Evolutionary conservation across 257 asterid genomes (phyloP), one percentile per base, ranked within the genome.

Genomic region (Capsicum baccatum): DNA sequence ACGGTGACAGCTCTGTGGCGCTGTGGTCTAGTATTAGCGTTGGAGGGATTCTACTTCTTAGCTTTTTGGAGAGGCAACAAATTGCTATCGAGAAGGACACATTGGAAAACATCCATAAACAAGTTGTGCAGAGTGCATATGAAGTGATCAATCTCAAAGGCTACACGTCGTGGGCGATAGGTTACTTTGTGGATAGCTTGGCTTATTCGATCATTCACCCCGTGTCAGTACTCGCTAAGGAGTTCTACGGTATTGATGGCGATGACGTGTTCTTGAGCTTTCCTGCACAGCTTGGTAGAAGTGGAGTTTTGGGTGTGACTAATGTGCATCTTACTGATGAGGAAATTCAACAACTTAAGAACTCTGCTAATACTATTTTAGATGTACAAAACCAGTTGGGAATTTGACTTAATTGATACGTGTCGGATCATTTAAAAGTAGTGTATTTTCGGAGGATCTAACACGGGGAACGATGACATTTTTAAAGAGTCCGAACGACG

Each of bases 121-220:
- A 92, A 84, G 99, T 95, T 0, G 95, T 94, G n/a, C 89, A 91
- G 7, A 81, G 99, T 13, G 99, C 99, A 2, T 95, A 94, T 60
- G 98, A 95, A 78, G 99, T 95, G 47, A 95, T 95, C 80, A 88
- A 84, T 8, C 89, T 95, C 80, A 95, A 95, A 86, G 99, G 99
- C 69, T 95, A 95, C 94, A 95, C 98, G 6, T 95, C 99, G 0
- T 95, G 99, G 99, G 99, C 98, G 0, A 93, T 95, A 0, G 99
- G 99, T 6, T 95, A 95, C 89, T 95, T 98, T 0, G 99, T 88
- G 2, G 97, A 98, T 21, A 94, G 84, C 86, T 84, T 95, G 86
- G 97, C 97, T 67, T 93, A 92, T 21, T 73, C 95, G 2, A 84
- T 95, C 6, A 82, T 95, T 66, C 99, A 94, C 56, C 99, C 99